Evolutionary conservation across 495 filamentous ascomycete species (phyloP).

Genomic region (Neurospora cerealis): DNA sequence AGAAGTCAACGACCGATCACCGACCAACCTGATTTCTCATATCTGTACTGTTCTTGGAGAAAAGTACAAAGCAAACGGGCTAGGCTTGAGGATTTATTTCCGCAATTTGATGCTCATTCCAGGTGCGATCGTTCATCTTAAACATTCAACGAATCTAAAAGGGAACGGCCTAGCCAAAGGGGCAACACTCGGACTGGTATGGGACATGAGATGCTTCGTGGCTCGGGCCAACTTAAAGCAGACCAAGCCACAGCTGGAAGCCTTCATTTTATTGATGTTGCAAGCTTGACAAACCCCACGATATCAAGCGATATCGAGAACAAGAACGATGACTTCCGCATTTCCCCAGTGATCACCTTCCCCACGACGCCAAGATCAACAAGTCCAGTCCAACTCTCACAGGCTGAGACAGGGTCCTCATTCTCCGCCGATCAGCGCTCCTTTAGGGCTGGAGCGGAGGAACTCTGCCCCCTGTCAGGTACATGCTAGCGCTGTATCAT

Average conservation of each 20-base stretch:
- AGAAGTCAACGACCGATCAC: background rate
- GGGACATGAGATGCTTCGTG: background rate
- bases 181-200: background rate
- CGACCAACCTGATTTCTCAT: background rate
- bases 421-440: background rate
- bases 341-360: background rate
- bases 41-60: background rate
- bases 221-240: background rate
- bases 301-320: background rate
- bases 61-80: background rate
- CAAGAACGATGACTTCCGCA: background rate
- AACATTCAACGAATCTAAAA: background rate
- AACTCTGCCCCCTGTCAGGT: background rate
- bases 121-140: background rate
- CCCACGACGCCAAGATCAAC: background rate
- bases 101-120: background rate
- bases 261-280: background rate
- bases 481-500: background rate
- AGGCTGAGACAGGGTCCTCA: background rate
- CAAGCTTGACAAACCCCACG: background rate
- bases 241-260: background rate
- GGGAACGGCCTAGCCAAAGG: background rate
- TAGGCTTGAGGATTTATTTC: background rate
- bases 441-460: background rate
- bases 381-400: background rate